These are phyloP conservation scores for Zymoseptoria tritici DNA, from an alignment of 2,329 filamentous ascomycete species.

Conservation along the genomic window DNA sequence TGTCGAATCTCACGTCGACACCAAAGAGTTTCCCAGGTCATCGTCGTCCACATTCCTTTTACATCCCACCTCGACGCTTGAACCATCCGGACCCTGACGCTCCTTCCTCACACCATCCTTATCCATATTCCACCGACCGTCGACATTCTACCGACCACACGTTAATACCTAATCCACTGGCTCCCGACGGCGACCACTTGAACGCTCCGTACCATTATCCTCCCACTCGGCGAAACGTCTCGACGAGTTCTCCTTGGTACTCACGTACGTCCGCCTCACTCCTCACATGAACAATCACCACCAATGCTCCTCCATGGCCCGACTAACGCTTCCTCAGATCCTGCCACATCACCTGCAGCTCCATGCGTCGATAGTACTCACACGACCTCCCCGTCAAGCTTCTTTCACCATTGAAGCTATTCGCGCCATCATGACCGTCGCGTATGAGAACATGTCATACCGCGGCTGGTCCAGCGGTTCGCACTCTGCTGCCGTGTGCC, in stretches of 20 bases:
- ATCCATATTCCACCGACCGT: slow-evolving; percentile 18
- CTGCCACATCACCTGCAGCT: slow-evolving; percentile 4
- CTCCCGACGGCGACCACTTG: not conserved
- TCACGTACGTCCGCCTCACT: not conserved
- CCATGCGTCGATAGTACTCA: slow-evolving; percentile 22
- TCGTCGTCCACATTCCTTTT: slow-evolving; percentile 27
- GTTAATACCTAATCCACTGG: slow-evolving; percentile 20
- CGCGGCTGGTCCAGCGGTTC: slow-evolving; percentile 51
- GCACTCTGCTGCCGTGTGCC: slow-evolving; percentile 44
- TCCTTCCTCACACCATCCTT: slow-evolving; percentile 14
- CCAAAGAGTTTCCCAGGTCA: slow-evolving; percentile 19
- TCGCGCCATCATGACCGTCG: slow-evolving; percentile 61
- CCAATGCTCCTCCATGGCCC: not conserved
- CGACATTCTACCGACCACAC: slow-evolving; percentile 14
- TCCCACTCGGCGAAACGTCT: not conserved
- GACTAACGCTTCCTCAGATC: not conserved
- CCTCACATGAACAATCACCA: not conserved
- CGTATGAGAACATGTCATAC: slow-evolving; percentile 60
- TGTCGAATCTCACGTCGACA: slow-evolving; percentile 18
- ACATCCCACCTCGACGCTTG: slow-evolving; percentile 28
- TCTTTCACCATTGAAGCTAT: slow-evolving; percentile 19
- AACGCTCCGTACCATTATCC: slow-evolving; percentile 2
- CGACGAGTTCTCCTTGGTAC: not conserved
- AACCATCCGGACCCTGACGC: slow-evolving; percentile 23
- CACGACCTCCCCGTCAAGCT: slow-evolving; percentile 11